Evolutionary conservation across 169 alveolate species (phyloP).

Genomic region (Cryptosporidium viatorum): DNA sequence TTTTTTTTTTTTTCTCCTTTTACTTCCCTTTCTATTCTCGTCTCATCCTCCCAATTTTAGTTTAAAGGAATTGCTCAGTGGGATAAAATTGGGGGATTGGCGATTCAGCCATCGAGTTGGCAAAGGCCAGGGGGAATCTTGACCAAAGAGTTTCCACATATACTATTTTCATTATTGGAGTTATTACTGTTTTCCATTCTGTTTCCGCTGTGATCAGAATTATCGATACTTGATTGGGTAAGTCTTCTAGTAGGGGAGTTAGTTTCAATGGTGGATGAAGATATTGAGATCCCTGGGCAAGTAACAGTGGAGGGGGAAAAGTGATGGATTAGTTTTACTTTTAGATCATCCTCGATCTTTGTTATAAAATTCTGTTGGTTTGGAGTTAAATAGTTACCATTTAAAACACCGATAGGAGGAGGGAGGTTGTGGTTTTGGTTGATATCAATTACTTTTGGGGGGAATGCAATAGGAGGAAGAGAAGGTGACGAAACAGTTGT

Average conservation of each 20-base stretch:
- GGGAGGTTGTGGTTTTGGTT: neutral
- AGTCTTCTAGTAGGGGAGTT: constrained; percentile 54
- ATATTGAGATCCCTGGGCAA: neutral
- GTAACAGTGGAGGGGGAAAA: neutral
- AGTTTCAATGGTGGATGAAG: constrained; percentile 50
- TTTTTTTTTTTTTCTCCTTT: neutral
- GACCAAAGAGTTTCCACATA: neutral
- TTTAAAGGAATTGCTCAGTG: neutral
- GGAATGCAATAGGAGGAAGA: neutral
- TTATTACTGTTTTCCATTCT: constrained; percentile 3
- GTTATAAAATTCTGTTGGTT: neutral
- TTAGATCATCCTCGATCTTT: neutral
- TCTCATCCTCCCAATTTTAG: neutral
- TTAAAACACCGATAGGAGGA: neutral
- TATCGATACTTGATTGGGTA: constrained; percentile 29
- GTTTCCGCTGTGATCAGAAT: constrained; percentile 48
- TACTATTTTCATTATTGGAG: neutral
- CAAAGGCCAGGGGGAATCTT: neutral
- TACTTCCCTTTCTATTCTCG: neutral
- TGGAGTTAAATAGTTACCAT: neutral
- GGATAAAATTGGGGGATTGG: neutral
- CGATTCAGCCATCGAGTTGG: neutral
- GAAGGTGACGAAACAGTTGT: neutral
- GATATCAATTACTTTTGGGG: neutral
- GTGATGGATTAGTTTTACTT: neutral